A percentile compares a stretch with the other conserved stretches of the same genome.
phyloP scores from a whole-genome alignment of 148 eudicot genomes.

The Hydrangea macrophylla region DNA sequence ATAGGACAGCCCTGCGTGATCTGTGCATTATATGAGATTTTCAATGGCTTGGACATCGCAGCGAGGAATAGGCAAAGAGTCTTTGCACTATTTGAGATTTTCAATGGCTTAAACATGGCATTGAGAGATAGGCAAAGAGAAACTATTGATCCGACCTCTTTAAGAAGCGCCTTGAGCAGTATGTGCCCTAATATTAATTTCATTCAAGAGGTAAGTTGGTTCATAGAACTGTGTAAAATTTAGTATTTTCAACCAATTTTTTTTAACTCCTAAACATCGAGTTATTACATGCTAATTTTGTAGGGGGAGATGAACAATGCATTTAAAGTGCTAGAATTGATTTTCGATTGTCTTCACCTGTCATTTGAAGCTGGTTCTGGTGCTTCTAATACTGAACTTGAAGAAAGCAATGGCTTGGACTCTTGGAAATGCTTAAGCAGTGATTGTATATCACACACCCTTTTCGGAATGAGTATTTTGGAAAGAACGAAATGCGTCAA shows the following conservation, averaged over 20 bases:
- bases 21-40: slow-evolving; percentile 66
- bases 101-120: slow-evolving; percentile 48
- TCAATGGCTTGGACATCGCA: slow-evolving; percentile 48
- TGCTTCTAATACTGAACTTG: slow-evolving; percentile 40
- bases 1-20: slow-evolving; percentile 85
- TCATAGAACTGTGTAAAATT: too few relatives aligned
- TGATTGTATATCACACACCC: slow-evolving; percentile 63
- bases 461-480: slow-evolving; percentile 72
- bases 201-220: slow-evolving; percentile 71
- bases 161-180: slow-evolving; percentile 75
- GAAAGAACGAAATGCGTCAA: slow-evolving; percentile 61
- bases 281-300: background rate
- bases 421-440: slow-evolving; percentile 60
- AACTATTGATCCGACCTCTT: slow-evolving; percentile 59
- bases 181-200: slow-evolving; percentile 58
- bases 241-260: background rate
- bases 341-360: slow-evolving; percentile 69
- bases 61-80: too few relatives aligned
- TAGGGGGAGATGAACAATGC: slow-evolving; percentile 93
- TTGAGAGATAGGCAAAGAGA: slow-evolving; percentile 36
- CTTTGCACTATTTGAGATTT: slow-evolving; percentile 65
- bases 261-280: background rate
- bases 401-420: slow-evolving; percentile 42
- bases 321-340: slow-evolving; percentile 63
- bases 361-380: slow-evolving; percentile 38